Base-by-base conservation (phyloP, 148 eudicot species). In the Persicaria tinctoria region DNA sequence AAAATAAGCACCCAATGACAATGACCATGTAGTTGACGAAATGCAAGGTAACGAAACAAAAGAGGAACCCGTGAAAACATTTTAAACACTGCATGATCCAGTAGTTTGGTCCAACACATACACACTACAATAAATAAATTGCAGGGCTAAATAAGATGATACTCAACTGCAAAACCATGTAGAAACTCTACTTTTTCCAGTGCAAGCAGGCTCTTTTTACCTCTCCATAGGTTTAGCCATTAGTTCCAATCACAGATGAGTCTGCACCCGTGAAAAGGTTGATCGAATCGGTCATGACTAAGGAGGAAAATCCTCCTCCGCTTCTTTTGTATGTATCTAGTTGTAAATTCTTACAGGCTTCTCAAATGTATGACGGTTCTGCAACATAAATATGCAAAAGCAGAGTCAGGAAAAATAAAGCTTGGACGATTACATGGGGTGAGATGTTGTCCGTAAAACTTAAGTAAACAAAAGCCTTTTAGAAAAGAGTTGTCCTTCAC, bases 301-400 rank as follows among this genome's bases (percentile, higher is more conserved):
- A 38, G 18, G 47, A 66, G 14, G 46, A 66, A 66, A 44, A 5
- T 66, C 18, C 46, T 44, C 18, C 47, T 66, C 13, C 14, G 68
- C 68, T 47, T 47, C 18, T 66, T 66, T 8, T 66, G 70, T 66
- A 66, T 41, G 70, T 66, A 66, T 66, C 74, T 71, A 71, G 44
- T 71, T 71, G 74, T 71, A 71, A 71, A 71, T 71, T 71, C 47
- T 71, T 71, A 71, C 74, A 47, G 74, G 74, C 74, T 71, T 71
- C 74, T 71, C 74, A 71, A 47, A 71, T 38, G 47, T 27, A 50
- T 71, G 74, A 23, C 74, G 74, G 54, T 71, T 71, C 74, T 71
- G 74, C 55, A 71, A 50, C 32, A 71, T 18, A 14, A 71, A 47
- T 53, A 71, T 46, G 38, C 55, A 71, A 46, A 16, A 70, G 6